Evolutionary conservation across 2,329 filamentous ascomycete species (phyloP).

Genomic region (Periglandula ipomoeae): DNA sequence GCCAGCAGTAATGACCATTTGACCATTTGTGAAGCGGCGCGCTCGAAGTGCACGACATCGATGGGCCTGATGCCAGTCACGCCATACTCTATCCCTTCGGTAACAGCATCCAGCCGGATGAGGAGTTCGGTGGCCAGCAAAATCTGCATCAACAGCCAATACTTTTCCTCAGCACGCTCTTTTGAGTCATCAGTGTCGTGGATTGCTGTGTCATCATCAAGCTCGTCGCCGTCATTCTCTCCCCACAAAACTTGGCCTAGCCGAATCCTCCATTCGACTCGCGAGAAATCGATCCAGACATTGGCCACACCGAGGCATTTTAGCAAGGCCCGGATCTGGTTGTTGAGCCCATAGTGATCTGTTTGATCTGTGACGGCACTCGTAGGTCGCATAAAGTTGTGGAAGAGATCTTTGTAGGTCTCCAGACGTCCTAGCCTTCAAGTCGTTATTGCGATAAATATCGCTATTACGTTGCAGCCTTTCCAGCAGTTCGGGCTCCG

Average conservation of each 20-base stretch:
- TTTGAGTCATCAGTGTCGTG: conserved; percentile 37
- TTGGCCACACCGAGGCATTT: conserved; percentile 55
- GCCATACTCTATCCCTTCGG: conserved; percentile 48
- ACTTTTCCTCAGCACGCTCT: conserved; percentile 52
- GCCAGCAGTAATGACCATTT: conserved; percentile 60
- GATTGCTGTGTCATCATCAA: conserved; percentile 44
- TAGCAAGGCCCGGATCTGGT: conserved; percentile 61
- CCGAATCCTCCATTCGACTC: conserved; percentile 66
- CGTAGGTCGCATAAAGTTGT: conserved; percentile 48
- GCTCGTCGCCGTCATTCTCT: conserved; percentile 37
- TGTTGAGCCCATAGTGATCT: conserved; percentile 54
- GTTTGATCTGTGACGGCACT: conserved; percentile 45
- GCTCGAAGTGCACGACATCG: conserved; percentile 52
- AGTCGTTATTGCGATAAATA: conserved; percentile 44
- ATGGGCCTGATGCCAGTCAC: conserved; percentile 41
- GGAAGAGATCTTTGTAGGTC: conserved; percentile 54
- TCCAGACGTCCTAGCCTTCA: conserved; percentile 44
- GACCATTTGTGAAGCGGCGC: conserved; percentile 50
- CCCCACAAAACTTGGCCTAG: conserved; percentile 66
- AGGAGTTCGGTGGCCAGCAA: conserved; percentile 57
- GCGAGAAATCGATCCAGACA: conserved; percentile 66
- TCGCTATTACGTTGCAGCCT: conserved; percentile 47
- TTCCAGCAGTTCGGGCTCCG: conserved; percentile 49
- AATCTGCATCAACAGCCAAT: conserved; percentile 59
- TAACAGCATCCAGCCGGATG: conserved; percentile 53